Conservation (phyloP, 2,329 filamentous ascomycete species). For the Fusarium sarcochroum region DNA sequence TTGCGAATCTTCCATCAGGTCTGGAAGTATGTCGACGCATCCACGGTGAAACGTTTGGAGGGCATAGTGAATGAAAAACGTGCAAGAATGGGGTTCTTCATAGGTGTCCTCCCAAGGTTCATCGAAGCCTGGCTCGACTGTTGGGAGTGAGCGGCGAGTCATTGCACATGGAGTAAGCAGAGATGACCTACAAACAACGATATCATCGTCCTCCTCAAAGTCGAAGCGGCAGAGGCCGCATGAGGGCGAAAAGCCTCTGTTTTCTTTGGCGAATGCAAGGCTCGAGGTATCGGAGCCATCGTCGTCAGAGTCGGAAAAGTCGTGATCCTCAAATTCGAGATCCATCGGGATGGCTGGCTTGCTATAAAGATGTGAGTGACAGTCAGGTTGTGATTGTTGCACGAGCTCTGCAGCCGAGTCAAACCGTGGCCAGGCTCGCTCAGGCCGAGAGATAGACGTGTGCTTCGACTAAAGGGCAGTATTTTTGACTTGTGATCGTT, state of each 20-base stretch:
- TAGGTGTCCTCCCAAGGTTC: not conserved
- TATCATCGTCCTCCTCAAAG: accelerated
- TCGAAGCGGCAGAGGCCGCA: not conserved
- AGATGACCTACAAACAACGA: not conserved
- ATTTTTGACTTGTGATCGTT: too few relatives aligned
- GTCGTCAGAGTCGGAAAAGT: not conserved
- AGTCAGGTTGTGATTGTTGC: too few relatives aligned
- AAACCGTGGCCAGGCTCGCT: too few relatives aligned
- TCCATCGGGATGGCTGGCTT: not conserved
- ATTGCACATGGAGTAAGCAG: too few relatives aligned
- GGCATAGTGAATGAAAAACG: not conserved
- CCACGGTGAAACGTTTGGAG: not conserved
- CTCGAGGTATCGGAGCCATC: not conserved
- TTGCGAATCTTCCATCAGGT: not conserved
- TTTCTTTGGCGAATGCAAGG: not conserved
- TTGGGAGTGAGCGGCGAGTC: not conserved
- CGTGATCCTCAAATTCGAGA: not conserved
- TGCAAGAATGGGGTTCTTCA: not conserved
- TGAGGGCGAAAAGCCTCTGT: not conserved
- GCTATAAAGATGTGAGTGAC: too few relatives aligned
- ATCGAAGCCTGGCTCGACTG: not conserved
- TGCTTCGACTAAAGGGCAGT: too few relatives aligned
- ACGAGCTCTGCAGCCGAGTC: too few relatives aligned
- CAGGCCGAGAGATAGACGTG: too few relatives aligned
- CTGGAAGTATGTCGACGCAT: not conserved